phyloP scores from a whole-genome alignment of 129 eudicot species.

The Heracleum sosnowskyi region DNA sequence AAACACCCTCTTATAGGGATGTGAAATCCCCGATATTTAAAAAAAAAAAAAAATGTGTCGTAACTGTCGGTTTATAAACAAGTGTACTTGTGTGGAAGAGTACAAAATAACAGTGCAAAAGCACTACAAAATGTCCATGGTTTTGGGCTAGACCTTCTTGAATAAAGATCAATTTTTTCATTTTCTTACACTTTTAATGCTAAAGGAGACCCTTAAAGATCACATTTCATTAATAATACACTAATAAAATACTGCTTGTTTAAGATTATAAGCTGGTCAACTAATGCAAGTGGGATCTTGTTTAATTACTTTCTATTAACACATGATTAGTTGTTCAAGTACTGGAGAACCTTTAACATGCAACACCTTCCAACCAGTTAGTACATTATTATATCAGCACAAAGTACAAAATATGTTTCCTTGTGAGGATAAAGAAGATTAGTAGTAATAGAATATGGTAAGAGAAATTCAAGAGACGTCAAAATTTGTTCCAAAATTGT shows the following conservation, averaged over 20 bases:
- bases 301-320: background rate
- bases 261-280: background rate
- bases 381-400: background rate
- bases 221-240: background rate
- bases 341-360: background rate
- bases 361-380: background rate
- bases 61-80: background rate
- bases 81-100: background rate
- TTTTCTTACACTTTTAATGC: background rate
- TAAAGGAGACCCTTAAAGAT: background rate
- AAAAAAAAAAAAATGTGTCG: no score
- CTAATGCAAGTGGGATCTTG: background rate
- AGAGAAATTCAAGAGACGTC: no score
- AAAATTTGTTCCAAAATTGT: no score
- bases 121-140: background rate
- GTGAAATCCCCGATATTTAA: no score
- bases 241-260: no score
- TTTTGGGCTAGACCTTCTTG: background rate
- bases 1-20: no score
- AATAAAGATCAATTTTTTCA: background rate
- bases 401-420: no score
- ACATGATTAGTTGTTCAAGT: background rate
- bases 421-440: no score
- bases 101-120: background rate
- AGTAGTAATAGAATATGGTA: no score